Base-by-base conservation (phyloP, 306 rosid species). In the Alnus rubra region DNA sequence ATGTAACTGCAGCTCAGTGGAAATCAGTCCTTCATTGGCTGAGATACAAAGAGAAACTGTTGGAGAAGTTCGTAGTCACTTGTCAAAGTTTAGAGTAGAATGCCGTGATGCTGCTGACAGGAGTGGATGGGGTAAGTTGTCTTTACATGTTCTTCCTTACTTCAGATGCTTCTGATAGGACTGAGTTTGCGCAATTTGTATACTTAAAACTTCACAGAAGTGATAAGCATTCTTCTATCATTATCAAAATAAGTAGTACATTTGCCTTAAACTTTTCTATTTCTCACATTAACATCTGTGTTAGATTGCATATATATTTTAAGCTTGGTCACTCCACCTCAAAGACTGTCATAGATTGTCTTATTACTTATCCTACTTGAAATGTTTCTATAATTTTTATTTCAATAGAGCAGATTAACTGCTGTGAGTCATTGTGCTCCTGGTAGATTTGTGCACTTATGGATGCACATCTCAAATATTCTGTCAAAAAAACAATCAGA, bases 11-110 rank as follows among this genome's bases (percentile, higher is more conserved):
- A 92, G 98, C 81, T 92, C 97, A 84, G 98, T 94, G 78, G 98
- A 94, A 87, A 93, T 94, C 74, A 94, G 98, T 87, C 89, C 95
- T 42, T 82, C 97, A 65, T 92, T 92, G 85, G 97, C 97, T 16
- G 92, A 89, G 86, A 90, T 86, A 84, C 98, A 92, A 80, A 86
- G 87, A 85, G 90, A 89, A 85, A 94, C 98, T 69, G 92, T 94
- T 71, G 82, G 93, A 77, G 91, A 86, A 83, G 88, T 94, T 82
- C 89, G 78, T 48, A 89, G 92, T 84, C 98, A 94, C 84, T 83
- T 85, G 72, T 88, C 97, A 44, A 91, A 92, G 86, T 94, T 92
- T 74, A 85, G 73, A 82, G 97, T 94, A 23, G 97, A 94, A 83
- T 81, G 95, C 49, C 92, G 97, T 69, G 97, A 94, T 82, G 98